Conservation (phyloP, 768 basidiomycete species). For the Wakefieldia striispora region DNA sequence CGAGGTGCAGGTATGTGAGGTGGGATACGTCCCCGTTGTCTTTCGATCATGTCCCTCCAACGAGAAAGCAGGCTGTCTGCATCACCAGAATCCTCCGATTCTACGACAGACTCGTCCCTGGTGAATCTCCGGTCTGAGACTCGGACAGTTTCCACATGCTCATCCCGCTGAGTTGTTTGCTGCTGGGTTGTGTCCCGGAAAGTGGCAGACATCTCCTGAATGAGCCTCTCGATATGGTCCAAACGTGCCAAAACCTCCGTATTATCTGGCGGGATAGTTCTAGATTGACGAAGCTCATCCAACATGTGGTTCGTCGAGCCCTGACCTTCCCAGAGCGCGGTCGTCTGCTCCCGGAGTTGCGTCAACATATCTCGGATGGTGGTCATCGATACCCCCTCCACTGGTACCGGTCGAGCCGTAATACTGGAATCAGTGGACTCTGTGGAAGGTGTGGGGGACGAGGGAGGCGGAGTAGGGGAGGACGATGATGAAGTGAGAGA, state of each 20-base stretch:
- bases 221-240: constrained; percentile 22
- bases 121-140: not conserved
- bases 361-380: constrained; percentile 54
- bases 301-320: constrained; percentile 55
- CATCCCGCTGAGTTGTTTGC: not conserved
- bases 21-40: constrained; percentile 28
- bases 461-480: constrained; percentile 35
- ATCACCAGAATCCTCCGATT: constrained; percentile 29
- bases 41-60: constrained; percentile 26
- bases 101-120: constrained; percentile 28
- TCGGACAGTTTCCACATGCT: constrained; percentile 8
- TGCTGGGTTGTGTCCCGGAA: constrained; percentile 4
- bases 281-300: constrained; percentile 55
- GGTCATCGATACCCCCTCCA: constrained; percentile 35
- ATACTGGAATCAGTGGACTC: constrained; percentile 29
- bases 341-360: constrained; percentile 56
- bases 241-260: constrained; percentile 37
- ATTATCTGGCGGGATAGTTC: constrained; percentile 39
- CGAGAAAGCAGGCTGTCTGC: constrained; percentile 26
- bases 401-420: constrained; percentile 34
- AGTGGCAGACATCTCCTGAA: constrained; percentile 12
- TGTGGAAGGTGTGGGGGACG: constrained; percentile 35
- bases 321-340: constrained; percentile 64
- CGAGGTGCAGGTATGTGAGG: constrained; percentile 46
- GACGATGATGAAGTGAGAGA: constrained; percentile 38